A percentile compares a stretch with the other conserved stretches of the same genome.
These are phyloP conservation scores for Diphasiastrum complanatum DNA, from an alignment of 83 land plant genomes.

Conservation along the genomic window DNA sequence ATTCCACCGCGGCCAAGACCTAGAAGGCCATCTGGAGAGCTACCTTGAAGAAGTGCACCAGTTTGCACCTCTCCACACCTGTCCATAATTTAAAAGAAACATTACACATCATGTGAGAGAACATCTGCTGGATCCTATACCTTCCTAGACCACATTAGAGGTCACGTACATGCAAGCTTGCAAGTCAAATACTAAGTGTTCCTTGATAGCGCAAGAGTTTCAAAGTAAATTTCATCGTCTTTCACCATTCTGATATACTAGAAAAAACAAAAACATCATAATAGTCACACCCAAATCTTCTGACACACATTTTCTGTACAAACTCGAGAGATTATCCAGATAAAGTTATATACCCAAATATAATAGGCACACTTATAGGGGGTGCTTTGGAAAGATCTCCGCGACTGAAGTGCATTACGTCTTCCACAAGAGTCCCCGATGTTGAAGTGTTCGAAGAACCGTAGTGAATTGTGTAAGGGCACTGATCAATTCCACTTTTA, in stretches of 20 bases:
- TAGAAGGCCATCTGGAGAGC: background rate
- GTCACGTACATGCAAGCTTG: too few relatives aligned
- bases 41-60: background rate
- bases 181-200: too few relatives aligned
- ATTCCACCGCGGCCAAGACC: background rate
- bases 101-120: too few relatives aligned
- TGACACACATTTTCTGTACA: background rate
- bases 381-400: background rate
- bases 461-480: conserved; percentile 1
- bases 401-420: conserved; percentile 1
- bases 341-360: conserved; percentile 7
- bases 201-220: too few relatives aligned
- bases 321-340: background rate
- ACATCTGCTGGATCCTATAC: too few relatives aligned
- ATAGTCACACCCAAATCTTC: background rate
- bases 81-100: too few relatives aligned
- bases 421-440: conserved; percentile 10
- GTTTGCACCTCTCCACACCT: background rate
- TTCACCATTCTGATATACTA: too few relatives aligned
- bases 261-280: background rate
- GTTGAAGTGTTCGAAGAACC: conserved; percentile 13
- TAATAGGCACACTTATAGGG: background rate
- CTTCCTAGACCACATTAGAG: too few relatives aligned
- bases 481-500: background rate
- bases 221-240: too few relatives aligned